These are phyloP conservation scores for Purpureocillium takamizusanense DNA, from an alignment of 2,329 filamentous ascomycete genomes.

Conservation along the genomic window DNA sequence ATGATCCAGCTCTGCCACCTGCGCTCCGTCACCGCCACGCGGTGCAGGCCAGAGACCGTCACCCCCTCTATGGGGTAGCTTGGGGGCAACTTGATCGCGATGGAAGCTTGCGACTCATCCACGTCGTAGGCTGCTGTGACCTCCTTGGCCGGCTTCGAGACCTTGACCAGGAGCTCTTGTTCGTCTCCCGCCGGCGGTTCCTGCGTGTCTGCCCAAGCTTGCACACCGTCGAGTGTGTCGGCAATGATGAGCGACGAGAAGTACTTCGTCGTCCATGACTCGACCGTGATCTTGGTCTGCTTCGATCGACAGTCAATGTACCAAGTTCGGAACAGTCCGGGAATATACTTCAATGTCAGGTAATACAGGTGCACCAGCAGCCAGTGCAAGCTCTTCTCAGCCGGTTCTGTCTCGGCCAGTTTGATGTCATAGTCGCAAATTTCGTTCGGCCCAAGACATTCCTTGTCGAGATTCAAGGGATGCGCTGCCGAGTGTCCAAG, in stretches of 20 bases:
- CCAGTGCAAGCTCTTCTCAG: conserved; percentile 71
- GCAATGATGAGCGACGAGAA: conserved; percentile 65
- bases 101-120: conserved; percentile 76
- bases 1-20: conserved; percentile 91
- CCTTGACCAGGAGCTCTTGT: conserved; percentile 55
- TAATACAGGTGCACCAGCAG: conserved; percentile 83
- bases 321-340: conserved; percentile 74
- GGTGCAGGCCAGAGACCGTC: conserved; percentile 64
- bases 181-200: conserved; percentile 40
- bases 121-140: conserved; percentile 78
- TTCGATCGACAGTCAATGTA: conserved; percentile 73
- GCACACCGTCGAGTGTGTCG: conserved; percentile 57
- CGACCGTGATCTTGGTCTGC: conserved; percentile 70
- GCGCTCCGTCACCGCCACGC: conserved; percentile 80
- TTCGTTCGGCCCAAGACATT: conserved; percentile 47
- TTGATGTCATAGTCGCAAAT: conserved; percentile 46
- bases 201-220: conserved; percentile 53
- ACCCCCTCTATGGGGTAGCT: conserved; percentile 78
- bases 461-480: conserved; percentile 64
- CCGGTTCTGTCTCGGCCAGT: conserved; percentile 45
- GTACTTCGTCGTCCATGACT: conserved; percentile 76
- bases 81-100: conserved; percentile 70
- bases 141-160: conserved; percentile 63
- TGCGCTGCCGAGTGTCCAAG: conserved; percentile 69
- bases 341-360: conserved; percentile 65